These are phyloP conservation scores for Populus deltoides DNA, from an alignment of 345 rosid species.

Conservation along the genomic window DNA sequence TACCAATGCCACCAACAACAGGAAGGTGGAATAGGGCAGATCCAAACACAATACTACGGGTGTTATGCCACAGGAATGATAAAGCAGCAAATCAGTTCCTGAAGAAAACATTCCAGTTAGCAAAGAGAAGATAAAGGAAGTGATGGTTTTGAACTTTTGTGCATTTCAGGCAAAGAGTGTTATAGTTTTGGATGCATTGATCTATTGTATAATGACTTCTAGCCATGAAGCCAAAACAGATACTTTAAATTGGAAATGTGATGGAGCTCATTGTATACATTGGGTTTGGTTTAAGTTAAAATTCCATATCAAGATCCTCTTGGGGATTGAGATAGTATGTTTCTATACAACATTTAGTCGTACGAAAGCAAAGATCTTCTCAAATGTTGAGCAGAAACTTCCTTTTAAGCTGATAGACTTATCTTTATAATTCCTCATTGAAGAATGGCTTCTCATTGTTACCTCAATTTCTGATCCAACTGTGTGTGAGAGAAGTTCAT, in stretches of 20 bases:
- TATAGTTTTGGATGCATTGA: constrained; percentile 2
- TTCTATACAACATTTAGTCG: constrained; percentile 7
- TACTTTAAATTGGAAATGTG: not conserved
- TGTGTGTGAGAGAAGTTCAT: not conserved
- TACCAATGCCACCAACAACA: constrained; percentile 77
- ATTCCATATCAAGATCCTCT: constrained; percentile 9
- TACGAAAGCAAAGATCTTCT: constrained; percentile 1
- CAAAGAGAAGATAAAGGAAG: constrained; percentile 48
- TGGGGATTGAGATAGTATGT: constrained; percentile 20
- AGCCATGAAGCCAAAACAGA: not conserved
- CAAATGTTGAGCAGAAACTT: not conserved
- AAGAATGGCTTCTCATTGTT: not conserved
- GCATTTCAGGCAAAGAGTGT: not conserved
- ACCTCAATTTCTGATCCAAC: not conserved
- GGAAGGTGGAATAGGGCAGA: constrained; percentile 75
- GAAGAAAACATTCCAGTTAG: constrained; percentile 66
- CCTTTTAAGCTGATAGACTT: not conserved
- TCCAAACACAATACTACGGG: constrained; percentile 76
- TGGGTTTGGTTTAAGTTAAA: constrained; percentile 8
- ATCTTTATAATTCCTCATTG: not conserved
- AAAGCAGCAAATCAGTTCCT: constrained; percentile 60
- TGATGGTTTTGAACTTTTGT: not conserved
- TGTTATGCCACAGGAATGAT: constrained; percentile 78
- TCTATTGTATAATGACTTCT: not conserved
- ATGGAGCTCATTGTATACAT: constrained; percentile 7